Base-by-base conservation (phyloP, 139 green algal species). In the Haematococcus sp. region DNA sequence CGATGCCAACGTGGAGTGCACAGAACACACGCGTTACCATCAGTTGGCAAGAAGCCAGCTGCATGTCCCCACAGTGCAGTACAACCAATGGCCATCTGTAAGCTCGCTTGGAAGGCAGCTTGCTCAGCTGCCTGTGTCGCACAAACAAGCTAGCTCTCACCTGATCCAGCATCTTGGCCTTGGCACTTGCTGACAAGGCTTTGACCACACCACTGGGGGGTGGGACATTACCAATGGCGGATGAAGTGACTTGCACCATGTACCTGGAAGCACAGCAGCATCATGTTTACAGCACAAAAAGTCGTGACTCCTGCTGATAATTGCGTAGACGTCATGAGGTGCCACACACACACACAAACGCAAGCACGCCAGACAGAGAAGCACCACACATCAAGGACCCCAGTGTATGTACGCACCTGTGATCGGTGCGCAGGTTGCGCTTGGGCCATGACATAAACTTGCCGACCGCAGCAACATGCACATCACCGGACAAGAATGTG, bases 401-500 rank as follows among this genome's bases (percentile, higher is more conserved):
- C 27, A 40, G 25, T 40, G 25, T 66, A 7, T 16, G 5, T 5
- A n/a, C 34, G 3, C 63, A 51, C 34, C 63, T 52, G 63, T 70
- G 70, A 66, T 88, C 83, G 0, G 16, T 61, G 30, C 64, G 61
- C 30, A 81, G 35, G 60, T 76, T 71, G 31, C 43, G 3, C 76
- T 85, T 82, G 52, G 83, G 83, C 7, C 71, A 51, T 2, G 70
- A 69, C 43, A 77, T 72, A 69, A 87, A 76, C 46, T 44, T 35
- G 20, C 80, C 85, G 20, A 87, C 58, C 0, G 64, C 85, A 0
- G 80, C 83, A 15, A 80, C 76, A 52, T 88, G 85, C 40, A 87
- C 83, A 51, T 90, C 83, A 20, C 85, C 85, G 2, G 71, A 81
- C 19, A 90, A n/a, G 54, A 90, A 76, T 0, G 71, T 88, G 71